Percentiles rank a stretch among this genome's conserved stretches.
phyloP scores from a whole-genome alignment of 2,329 filamentous ascomycete genomes.

The Penicillium expansum region DNA sequence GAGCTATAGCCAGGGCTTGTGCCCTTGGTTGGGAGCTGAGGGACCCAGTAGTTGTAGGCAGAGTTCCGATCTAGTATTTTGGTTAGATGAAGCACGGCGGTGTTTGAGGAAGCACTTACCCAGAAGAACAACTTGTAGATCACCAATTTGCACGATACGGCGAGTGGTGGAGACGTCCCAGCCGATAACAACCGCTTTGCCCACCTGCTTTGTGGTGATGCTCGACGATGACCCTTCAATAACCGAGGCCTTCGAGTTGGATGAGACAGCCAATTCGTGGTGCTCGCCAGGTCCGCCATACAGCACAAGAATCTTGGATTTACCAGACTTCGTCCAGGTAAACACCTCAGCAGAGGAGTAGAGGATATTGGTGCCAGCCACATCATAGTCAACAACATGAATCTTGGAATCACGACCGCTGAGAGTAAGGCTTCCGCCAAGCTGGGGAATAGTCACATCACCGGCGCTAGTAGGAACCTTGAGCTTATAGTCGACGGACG shows the following conservation, averaged over 20 bases:
- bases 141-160: constrained; percentile 38
- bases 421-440: constrained; percentile 39
- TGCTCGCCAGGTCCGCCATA: constrained; percentile 42
- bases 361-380: constrained; percentile 40
- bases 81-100: constrained; percentile 6
- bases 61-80: constrained; percentile 49
- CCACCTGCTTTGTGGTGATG: constrained; percentile 31
- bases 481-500: constrained; percentile 61
- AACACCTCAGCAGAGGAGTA: constrained; percentile 48
- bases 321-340: constrained; percentile 57
- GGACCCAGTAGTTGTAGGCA: constrained; percentile 47
- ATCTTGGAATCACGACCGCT: constrained; percentile 47
- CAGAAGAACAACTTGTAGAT: constrained; percentile 55
- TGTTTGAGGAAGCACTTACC: constrained; percentile 35
- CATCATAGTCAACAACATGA: constrained; percentile 43
- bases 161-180: constrained; percentile 56
- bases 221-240: constrained; percentile 34
- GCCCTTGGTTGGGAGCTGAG: constrained; percentile 33
- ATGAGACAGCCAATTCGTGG: constrained; percentile 42
- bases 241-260: constrained; percentile 26
- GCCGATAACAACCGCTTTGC: constrained; percentile 38
- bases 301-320: constrained; percentile 50
- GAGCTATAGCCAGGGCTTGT: constrained; percentile 33
- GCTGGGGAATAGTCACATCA: constrained; percentile 41
- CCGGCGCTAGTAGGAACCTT: constrained; percentile 50